Percentiles rank a stretch among this genome's conserved stretches.
phyloP scores from a whole-genome alignment of 306 rosid genomes.

The Cicer arietinum region DNA sequence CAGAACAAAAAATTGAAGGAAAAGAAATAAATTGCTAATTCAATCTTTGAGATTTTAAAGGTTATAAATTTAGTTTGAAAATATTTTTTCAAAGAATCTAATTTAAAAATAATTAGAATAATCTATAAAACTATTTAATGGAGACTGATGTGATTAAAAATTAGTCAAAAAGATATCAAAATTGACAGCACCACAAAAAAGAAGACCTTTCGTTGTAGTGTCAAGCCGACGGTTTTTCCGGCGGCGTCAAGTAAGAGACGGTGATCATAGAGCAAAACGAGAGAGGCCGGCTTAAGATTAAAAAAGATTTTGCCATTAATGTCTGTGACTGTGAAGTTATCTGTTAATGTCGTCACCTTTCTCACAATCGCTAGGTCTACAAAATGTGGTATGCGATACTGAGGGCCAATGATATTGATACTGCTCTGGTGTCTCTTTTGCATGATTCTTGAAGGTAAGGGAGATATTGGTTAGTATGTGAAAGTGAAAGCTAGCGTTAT shows the following conservation, averaged over 20 bases:
- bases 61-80: background rate
- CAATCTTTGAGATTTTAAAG: background rate
- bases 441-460: conserved; percentile 14
- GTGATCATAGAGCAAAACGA: conserved; percentile 48
- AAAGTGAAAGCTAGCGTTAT: background rate
- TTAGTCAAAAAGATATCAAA: too few species aligned
- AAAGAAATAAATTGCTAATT: background rate
- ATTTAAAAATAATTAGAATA: too few species aligned
- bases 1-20: background rate
- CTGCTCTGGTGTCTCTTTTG: background rate
- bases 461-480: background rate
- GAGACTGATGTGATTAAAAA: too few species aligned
- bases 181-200: background rate
- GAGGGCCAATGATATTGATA: conserved; percentile 55
- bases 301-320: conserved; percentile 54
- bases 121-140: too few species aligned
- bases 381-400: conserved; percentile 52
- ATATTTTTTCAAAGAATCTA: background rate
- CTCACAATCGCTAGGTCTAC: conserved; percentile 52
- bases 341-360: conserved; percentile 49
- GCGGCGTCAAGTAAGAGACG: conserved; percentile 57
- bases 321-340: conserved; percentile 55
- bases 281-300: conserved; percentile 55
- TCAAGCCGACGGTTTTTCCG: conserved; percentile 49
- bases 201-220: conserved; percentile 53